These are phyloP conservation scores for Przewalskia tangutica DNA, from an alignment of 257 asterid genomes.

Conservation along the genomic window DNA sequence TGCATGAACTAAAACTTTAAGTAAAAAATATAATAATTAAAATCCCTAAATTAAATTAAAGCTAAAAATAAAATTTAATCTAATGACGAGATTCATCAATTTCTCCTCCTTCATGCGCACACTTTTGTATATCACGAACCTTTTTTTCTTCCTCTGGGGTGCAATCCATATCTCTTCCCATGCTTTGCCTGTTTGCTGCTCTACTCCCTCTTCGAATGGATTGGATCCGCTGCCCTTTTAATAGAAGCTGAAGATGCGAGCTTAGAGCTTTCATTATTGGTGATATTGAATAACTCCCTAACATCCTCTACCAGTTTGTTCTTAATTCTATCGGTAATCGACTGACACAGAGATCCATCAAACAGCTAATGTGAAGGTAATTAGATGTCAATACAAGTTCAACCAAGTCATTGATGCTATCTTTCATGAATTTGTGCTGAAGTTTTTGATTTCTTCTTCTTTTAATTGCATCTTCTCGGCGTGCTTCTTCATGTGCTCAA, in stretches of 20 bases:
- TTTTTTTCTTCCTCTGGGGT: conserved; percentile 4
- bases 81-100: background rate
- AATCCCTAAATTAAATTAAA: too few relatives aligned
- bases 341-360: background rate
- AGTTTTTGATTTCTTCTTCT: background rate
- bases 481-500: background rate
- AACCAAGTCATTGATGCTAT: background rate
- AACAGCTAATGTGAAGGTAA: background rate
- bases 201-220: too few relatives aligned
- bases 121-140: background rate
- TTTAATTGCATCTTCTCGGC: background rate
- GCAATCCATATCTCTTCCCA: too few relatives aligned
- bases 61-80: too few relatives aligned
- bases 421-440: background rate
- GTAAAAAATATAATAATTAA: too few relatives aligned
- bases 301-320: background rate
- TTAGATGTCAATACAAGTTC: background rate
- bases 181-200: too few relatives aligned
- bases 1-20: too few relatives aligned
- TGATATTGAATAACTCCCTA: background rate
- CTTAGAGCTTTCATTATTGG: background rate
- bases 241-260: too few relatives aligned
- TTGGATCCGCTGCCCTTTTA: too few relatives aligned
- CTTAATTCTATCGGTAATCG: background rate
- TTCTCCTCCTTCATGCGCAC: background rate